A percentile compares a stretch with the other conserved stretches of the same genome.
These are phyloP conservation scores for Yarrowia divulgata DNA, from an alignment of 805 yeast genomes.

Conservation along the genomic window DNA sequence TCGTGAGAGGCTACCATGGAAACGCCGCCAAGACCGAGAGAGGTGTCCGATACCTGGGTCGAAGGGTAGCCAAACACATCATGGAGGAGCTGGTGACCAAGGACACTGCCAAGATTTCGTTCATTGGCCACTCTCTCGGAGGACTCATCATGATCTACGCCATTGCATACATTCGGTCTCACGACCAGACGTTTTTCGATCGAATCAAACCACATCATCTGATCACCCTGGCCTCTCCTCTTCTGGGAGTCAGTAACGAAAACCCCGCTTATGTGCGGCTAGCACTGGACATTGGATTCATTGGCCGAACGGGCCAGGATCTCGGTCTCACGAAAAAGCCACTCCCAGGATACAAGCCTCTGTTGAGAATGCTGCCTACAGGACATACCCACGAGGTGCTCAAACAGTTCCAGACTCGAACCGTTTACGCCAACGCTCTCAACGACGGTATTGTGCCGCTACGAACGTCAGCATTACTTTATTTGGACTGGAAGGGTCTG, in stretches of 20 bases:
- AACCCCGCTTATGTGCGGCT: slow-evolving; percentile 85
- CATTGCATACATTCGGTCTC: slow-evolving; percentile 70
- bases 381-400: slow-evolving; percentile 74
- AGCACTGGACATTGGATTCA: slow-evolving; percentile 84
- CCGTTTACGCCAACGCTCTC: slow-evolving; percentile 85
- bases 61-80: slow-evolving; percentile 77
- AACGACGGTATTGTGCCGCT: slow-evolving; percentile 97
- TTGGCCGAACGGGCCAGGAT: slow-evolving; percentile 94
- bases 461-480: slow-evolving; percentile 84
- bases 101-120: slow-evolving; percentile 71
- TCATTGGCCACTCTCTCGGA: slow-evolving; percentile 92
- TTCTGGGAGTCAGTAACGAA: slow-evolving; percentile 86
- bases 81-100: slow-evolving; percentile 59
- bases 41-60: slow-evolving; percentile 85
- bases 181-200: slow-evolving; percentile 73
- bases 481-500: slow-evolving; percentile 83
- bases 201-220: slow-evolving; percentile 74
- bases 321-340: slow-evolving; percentile 65
- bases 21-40: slow-evolving; percentile 88
- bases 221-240: slow-evolving; percentile 84
- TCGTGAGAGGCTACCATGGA: slow-evolving; percentile 82
- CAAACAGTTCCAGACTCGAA: slow-evolving; percentile 69
- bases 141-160: slow-evolving; percentile 94
- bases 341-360: slow-evolving; percentile 57
- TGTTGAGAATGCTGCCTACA: slow-evolving; percentile 76